phyloP scores from a whole-genome alignment of 2,329 filamentous ascomycete genomes.

The Helicocarpus griseus region DNA sequence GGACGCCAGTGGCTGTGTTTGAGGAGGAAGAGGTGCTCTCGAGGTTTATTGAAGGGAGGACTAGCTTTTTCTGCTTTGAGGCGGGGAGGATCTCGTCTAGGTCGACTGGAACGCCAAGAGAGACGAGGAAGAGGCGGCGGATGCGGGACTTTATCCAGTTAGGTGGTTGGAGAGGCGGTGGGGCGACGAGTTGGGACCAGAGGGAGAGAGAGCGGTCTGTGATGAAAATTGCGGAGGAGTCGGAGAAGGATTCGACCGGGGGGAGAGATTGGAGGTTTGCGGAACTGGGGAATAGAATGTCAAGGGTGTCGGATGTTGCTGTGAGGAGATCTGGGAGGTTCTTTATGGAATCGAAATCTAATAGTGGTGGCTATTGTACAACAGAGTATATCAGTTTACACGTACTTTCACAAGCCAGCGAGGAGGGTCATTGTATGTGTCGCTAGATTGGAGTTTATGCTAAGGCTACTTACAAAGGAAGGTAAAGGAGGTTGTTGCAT shows the following conservation, averaged over 20 bases:
- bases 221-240: conserved; percentile 56
- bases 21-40: conserved; percentile 41
- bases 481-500: conserved; percentile 25
- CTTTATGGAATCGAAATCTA: conserved; percentile 47
- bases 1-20: conserved; percentile 24
- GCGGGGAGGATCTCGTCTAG: conserved; percentile 94
- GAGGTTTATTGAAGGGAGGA: conserved; percentile 69
- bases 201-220: conserved; percentile 80
- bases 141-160: conserved; percentile 98
- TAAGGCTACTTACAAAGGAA: conserved; percentile 35
- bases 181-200: conserved; percentile 93
- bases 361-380: conserved; percentile 25
- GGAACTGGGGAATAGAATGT: conserved; percentile 36
- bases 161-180: conserved; percentile 85
- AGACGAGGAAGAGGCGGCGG: conserved; percentile 87
- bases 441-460: conserved; percentile 9
- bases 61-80: conserved; percentile 94
- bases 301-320: conserved; percentile 30
- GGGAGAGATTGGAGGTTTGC: conserved; percentile 26
- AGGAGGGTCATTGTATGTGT: conserved; percentile 1
- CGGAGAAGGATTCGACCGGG: conserved; percentile 30
- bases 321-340: conserved; percentile 33
- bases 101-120: conserved; percentile 89
- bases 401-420: conserved; percentile 10
- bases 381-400: conserved; percentile 14